Percentiles rank a stretch among this genome's conserved stretches.
These are phyloP conservation scores for Citrus inodora DNA, from an alignment of 345 rosid genomes.

Conservation along the genomic window DNA sequence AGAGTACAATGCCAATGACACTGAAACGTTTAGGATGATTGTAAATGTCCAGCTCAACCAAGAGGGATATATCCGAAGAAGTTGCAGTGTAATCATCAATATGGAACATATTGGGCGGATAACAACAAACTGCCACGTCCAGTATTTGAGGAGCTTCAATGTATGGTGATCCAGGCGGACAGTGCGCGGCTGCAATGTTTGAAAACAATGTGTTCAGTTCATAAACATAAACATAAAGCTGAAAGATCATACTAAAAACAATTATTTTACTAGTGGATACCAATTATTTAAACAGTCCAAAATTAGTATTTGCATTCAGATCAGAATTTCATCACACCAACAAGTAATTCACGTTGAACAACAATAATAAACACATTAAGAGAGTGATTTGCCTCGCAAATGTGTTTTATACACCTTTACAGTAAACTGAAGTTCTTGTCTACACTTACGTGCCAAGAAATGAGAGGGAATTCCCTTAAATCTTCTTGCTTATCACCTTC, in stretches of 20 bases:
- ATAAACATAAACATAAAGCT: neutral
- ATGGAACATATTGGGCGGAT: constrained; percentile 81
- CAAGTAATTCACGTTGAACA: neutral
- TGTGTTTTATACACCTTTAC: neutral
- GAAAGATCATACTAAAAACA: neutral
- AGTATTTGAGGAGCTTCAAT: constrained; percentile 69
- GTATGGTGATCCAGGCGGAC: constrained; percentile 66
- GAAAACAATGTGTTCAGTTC: constrained; percentile 4
- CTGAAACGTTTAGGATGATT: constrained; percentile 76
- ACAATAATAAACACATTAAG: neutral
- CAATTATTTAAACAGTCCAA: neutral
- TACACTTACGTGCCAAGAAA: neutral
- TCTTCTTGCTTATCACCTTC: neutral
- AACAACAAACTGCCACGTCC: constrained; percentile 97
- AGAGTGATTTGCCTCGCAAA: neutral
- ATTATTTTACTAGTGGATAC: neutral
- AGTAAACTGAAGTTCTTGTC: neutral
- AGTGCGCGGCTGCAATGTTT: constrained; percentile 61
- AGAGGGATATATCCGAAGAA: constrained; percentile 65
- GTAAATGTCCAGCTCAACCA: constrained; percentile 99
- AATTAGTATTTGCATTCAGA: neutral
- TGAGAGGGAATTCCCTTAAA: neutral
- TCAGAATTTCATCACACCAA: neutral
- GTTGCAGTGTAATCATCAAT: constrained; percentile 72
- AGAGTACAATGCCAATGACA: constrained; percentile 86